Conservation (phyloP, 768 basidiomycete genomes). For the Termitomyces sp. region DNA sequence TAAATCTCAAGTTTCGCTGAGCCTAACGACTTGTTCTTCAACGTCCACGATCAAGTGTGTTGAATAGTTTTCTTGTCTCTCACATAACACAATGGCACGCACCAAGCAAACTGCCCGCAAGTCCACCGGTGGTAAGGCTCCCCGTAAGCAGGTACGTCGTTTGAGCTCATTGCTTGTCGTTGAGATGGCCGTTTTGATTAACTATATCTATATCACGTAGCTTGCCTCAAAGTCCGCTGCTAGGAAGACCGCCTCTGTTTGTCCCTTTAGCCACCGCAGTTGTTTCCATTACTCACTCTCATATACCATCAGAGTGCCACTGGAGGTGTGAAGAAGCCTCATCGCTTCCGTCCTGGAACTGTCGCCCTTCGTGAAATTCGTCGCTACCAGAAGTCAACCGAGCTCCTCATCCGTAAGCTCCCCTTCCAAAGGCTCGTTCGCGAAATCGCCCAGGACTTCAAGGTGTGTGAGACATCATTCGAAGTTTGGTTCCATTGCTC, state of each 20-base stretch:
- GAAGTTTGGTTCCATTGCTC: not conserved
- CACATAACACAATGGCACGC: slow-evolving; percentile 10
- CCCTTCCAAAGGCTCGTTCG: slow-evolving; percentile 82
- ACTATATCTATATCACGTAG: not conserved
- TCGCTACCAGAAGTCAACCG: slow-evolving; percentile 80
- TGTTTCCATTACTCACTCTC: not conserved
- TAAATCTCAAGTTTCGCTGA: slow-evolving; percentile 7
- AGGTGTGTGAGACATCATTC: slow-evolving; percentile 30
- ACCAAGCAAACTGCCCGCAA: slow-evolving; percentile 17
- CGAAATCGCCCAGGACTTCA: slow-evolving; percentile 69
- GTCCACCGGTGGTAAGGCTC: slow-evolving; percentile 16
- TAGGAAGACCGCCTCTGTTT: slow-evolving; percentile 10
- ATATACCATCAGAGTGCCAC: slow-evolving; percentile 6
- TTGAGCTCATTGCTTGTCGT: not conserved
- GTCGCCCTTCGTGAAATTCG: slow-evolving; percentile 84
- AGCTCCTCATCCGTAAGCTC: slow-evolving; percentile 79
- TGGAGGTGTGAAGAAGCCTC: slow-evolving; percentile 24
- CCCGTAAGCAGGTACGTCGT: slow-evolving; percentile 12
- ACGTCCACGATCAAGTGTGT: not conserved
- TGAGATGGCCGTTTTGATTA: not conserved
- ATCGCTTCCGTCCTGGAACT: slow-evolving; percentile 74
- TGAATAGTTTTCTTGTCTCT: not conserved
- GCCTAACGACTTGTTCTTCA: slow-evolving; percentile 6
- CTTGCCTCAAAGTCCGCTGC: slow-evolving; percentile 15
- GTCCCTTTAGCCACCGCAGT: not conserved